These are phyloP conservation scores for Clonostachys rhizophaga DNA, from an alignment of 2,329 filamentous ascomycete species.

Conservation along the genomic window DNA sequence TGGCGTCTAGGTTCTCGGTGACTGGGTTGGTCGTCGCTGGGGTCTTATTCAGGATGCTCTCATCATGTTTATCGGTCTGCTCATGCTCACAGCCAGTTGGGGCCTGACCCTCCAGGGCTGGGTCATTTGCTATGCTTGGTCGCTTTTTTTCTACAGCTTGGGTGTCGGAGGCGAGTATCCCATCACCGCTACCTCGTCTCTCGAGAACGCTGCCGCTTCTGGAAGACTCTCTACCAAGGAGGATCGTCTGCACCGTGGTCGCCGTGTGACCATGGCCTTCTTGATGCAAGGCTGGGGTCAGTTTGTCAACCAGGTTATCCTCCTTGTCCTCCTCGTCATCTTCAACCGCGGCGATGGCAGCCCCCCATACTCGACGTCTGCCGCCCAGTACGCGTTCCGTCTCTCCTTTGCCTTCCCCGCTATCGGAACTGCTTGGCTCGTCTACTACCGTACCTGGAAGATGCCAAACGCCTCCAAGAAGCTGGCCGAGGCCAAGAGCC, in stretches of 20 bases:
- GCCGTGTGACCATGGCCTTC: conserved; percentile 93
- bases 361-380: conserved; percentile 71
- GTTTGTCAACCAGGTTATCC: conserved; percentile 84
- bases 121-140: conserved; percentile 96
- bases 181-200: conserved; percentile 92
- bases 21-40: conserved; percentile 85
- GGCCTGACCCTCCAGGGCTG: conserved; percentile 82
- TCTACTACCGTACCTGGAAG: conserved; percentile 94
- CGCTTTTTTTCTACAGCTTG: conserved; percentile 71
- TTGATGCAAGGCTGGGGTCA: conserved; percentile 99
- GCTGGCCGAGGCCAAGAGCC: conserved; percentile 78
- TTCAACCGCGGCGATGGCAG: conserved; percentile 75
- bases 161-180: conserved; percentile 86
- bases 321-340: conserved; percentile 82
- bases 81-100: conserved; percentile 92
- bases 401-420: conserved; percentile 90
- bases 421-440: conserved; percentile 86
- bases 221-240: conserved; percentile 87
- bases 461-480: conserved; percentile 87
- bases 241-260: conserved; percentile 90
- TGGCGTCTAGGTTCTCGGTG: conserved; percentile 45
- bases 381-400: conserved; percentile 87
- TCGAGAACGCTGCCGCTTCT: conserved; percentile 84
- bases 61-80: conserved; percentile 90
- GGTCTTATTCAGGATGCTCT: conserved; percentile 90